phyloP scores from a whole-genome alignment of 1,284 basidiomycete genomes.

The Irpex sp. region DNA sequence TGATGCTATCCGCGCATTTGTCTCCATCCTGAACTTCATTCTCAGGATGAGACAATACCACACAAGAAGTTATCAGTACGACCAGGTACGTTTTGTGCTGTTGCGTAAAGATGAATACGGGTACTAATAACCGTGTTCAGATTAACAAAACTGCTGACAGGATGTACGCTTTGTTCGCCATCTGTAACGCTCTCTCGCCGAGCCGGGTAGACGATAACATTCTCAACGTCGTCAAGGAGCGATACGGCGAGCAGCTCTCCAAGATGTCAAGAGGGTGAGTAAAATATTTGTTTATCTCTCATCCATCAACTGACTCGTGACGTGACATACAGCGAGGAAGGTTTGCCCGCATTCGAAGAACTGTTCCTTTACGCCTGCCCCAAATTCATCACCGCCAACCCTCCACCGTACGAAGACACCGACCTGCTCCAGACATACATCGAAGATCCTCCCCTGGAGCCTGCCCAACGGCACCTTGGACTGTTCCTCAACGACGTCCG shows the following conservation, averaged over 20 bases:
- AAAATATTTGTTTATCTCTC: not conserved
- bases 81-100: constrained; percentile 57
- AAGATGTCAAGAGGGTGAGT: constrained; percentile 81
- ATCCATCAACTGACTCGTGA: not conserved
- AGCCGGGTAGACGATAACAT: constrained; percentile 92
- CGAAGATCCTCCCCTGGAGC: constrained; percentile 54
- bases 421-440: constrained; percentile 57
- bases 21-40: constrained; percentile 91
- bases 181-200: constrained; percentile 91
- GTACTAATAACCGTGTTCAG: constrained; percentile 34
- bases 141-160: constrained; percentile 97
- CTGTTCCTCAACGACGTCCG: constrained; percentile 83
- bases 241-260: constrained; percentile 86
- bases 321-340: constrained; percentile 52
- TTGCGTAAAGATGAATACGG: not conserved
- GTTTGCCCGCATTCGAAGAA: constrained; percentile 86
- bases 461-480: constrained; percentile 79
- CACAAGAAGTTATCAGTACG: constrained; percentile 94
- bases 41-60: constrained; percentile 93
- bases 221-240: constrained; percentile 89
- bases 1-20: constrained; percentile 92
- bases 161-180: constrained; percentile 95
- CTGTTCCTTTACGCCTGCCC: constrained; percentile 94
- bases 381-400: constrained; percentile 94
- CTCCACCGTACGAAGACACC: constrained; percentile 89